Conservation (phyloP, 148 eudicot species). For the Spergularia marina region DNA sequence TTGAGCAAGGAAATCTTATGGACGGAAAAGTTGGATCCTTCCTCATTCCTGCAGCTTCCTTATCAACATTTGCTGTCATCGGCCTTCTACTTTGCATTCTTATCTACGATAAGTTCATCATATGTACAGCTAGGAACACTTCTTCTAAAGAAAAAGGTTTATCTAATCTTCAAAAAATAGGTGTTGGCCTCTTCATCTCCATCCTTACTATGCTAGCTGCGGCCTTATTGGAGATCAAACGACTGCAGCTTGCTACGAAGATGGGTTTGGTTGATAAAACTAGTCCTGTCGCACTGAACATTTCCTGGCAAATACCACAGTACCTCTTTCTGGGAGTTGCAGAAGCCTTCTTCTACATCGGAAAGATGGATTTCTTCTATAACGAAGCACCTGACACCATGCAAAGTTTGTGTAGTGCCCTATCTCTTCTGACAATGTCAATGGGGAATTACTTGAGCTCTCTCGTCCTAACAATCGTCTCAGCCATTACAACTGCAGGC, state of each 20-base stretch:
- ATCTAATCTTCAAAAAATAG: slow-evolving; percentile 62
- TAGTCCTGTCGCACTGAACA: too few species aligned
- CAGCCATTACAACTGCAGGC: too few species aligned
- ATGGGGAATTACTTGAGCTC: neutral
- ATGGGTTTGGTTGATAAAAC: neutral
- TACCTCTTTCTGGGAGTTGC: too few species aligned
- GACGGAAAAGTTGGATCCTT: slow-evolving; percentile 10
- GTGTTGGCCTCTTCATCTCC: slow-evolving; percentile 21
- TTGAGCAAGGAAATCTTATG: slow-evolving; percentile 49
- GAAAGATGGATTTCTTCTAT: too few species aligned
- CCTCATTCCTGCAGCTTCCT: slow-evolving; percentile 53
- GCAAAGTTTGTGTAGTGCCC: too few species aligned
- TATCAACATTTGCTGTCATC: slow-evolving; percentile 51
- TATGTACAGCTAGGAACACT: slow-evolving; percentile 40
- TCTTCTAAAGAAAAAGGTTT: slow-evolving; percentile 48
- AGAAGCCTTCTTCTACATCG: too few species aligned
- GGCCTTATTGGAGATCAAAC: slow-evolving; percentile 8
- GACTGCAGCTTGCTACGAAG: slow-evolving; percentile 14
- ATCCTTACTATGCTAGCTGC: neutral
- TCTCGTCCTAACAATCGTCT: slow-evolving; percentile 7
- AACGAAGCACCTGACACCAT: too few species aligned
- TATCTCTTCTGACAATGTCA: too few species aligned
- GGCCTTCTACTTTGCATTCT: slow-evolving; percentile 71
- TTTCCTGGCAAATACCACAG: too few species aligned
- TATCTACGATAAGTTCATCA: slow-evolving; percentile 46